These are phyloP conservation scores for Wickerhamomyces tratensis DNA, from an alignment of 805 yeast species.

Conservation along the genomic window DNA sequence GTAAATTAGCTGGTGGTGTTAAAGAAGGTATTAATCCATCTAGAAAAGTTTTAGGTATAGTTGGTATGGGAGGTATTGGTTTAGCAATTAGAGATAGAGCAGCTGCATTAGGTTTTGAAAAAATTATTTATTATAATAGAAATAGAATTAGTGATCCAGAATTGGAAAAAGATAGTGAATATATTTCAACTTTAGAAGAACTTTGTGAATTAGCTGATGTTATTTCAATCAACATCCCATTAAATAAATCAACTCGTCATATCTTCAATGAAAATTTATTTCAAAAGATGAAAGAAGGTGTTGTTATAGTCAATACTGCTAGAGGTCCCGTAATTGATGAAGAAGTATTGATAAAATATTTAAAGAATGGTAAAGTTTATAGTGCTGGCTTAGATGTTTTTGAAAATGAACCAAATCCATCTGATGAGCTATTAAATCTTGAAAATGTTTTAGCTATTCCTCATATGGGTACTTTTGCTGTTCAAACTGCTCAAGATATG, in stretches of 20 bases:
- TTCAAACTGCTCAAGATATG: slow-evolving; percentile 28
- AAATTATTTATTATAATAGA: slow-evolving; percentile 43
- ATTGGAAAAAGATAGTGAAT: slow-evolving; percentile 30
- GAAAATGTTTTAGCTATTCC: slow-evolving; percentile 42
- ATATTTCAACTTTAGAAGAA: slow-evolving; percentile 17
- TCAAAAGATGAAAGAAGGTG: slow-evolving; percentile 25
- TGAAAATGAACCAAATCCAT: slow-evolving; percentile 37
- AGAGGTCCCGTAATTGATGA: slow-evolving; percentile 45
- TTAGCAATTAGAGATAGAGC: slow-evolving; percentile 37
- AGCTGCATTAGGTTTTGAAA: slow-evolving; percentile 39
- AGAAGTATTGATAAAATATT: slow-evolving; percentile 33
- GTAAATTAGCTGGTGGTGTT: slow-evolving; percentile 28
- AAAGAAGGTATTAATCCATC: slow-evolving; percentile 32
- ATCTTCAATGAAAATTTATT: slow-evolving; percentile 33
- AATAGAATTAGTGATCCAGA: slow-evolving; percentile 30
- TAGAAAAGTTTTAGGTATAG: slow-evolving; percentile 39
- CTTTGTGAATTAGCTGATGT: slow-evolving; percentile 33
- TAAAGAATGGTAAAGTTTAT: slow-evolving; percentile 31
- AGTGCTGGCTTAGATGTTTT: slow-evolving; percentile 52
- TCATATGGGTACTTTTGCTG: slow-evolving; percentile 48
- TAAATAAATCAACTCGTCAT: slow-evolving; percentile 39
- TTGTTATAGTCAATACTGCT: slow-evolving; percentile 45
- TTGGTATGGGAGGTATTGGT: slow-evolving; percentile 54
- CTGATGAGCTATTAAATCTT: slow-evolving; percentile 12
- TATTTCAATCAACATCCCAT: slow-evolving; percentile 45